Conservation (phyloP, 805 yeast genomes). For the Metschnikowia borealis region DNA sequence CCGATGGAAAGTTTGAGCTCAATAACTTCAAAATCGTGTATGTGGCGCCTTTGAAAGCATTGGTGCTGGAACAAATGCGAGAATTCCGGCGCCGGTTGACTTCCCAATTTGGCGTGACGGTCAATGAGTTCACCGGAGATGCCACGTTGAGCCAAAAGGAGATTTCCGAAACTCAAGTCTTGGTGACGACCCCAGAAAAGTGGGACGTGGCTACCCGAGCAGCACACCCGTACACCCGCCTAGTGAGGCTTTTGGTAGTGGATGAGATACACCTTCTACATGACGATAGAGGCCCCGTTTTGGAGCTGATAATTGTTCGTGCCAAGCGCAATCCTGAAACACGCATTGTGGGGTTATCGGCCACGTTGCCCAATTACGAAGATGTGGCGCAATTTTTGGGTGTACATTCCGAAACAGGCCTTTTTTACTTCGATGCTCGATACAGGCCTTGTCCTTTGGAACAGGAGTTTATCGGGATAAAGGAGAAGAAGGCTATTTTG, state of each 20-base stretch:
- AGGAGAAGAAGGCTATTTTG: slow-evolving; percentile 76
- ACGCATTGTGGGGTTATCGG: slow-evolving; percentile 82
- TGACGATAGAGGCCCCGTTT: slow-evolving; percentile 92
- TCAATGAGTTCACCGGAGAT: slow-evolving; percentile 90
- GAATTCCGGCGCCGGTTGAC: slow-evolving; percentile 72
- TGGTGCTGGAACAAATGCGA: slow-evolving; percentile 91
- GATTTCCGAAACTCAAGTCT: slow-evolving; percentile 69
- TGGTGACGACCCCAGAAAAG: slow-evolving; percentile 94
- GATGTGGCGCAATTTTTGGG: slow-evolving; percentile 83
- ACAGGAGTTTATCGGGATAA: slow-evolving; percentile 84
- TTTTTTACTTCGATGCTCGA: slow-evolving; percentile 78
- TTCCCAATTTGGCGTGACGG: slow-evolving; percentile 58
- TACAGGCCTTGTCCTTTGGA: slow-evolving; percentile 91
- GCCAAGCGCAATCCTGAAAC: slow-evolving; percentile 43
- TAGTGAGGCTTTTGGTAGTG: slow-evolving; percentile 69
- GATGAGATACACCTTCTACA: slow-evolving; percentile 93
- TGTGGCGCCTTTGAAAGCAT: slow-evolving; percentile 89
- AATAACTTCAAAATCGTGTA: slow-evolving; percentile 73
- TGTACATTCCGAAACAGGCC: slow-evolving; percentile 53
- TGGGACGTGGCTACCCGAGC: slow-evolving; percentile 97
- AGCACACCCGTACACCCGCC: slow-evolving; percentile 53
- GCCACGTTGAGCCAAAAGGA: slow-evolving; percentile 71
- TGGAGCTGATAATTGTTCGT: slow-evolving; percentile 84
- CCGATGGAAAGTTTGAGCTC: slow-evolving; percentile 47
- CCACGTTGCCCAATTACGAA: slow-evolving; percentile 82